Evolutionary conservation across 1,139 yeast species (phyloP), one percentile per base, ranked within the genome.

Genomic region (Candida buenavistaensis): DNA sequence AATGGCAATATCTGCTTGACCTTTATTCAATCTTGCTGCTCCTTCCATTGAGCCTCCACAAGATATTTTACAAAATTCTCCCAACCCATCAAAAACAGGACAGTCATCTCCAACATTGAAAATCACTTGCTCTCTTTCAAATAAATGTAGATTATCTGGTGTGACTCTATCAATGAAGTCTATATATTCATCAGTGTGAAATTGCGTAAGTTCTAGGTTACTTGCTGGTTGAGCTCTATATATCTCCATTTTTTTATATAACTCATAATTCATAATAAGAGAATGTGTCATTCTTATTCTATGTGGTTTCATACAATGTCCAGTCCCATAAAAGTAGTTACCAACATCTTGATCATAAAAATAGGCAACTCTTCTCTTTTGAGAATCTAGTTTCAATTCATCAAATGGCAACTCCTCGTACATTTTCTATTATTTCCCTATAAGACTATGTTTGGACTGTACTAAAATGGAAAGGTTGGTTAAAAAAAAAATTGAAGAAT

Each of bases 241-340:
- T 36, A 92, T 90, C 61, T 92, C 98, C 97, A 92, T 92, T 64
- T 92, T 86, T 63, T 90, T 89, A 68, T 92, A 90, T 40, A 92
- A 73, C 3, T 97, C 98, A 57, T 92, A 92, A 66, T 92, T 92
- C 98, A 92, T 92, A 50, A 92, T 86, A 54, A 92, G 72, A 16
- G 96, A 86, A 62, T 92, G 97, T 6, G 97, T 95, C 97, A 92
- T 90, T 78, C 97, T 82, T 70, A 92, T 90, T 58, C 97, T 80
- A 58, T 90, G 97, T 21, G 97, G 97, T 57, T 92, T 92, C 97
- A 92, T 92, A 34, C 97, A 97, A 62, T 92, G 98, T 16, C 97
- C 97, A 6, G 97, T 94, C 40, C 97, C 97, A 58, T 92, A 92
- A 30, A 97, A 95, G 60, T 92, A 92, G 64, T 92, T 92, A 22